Base-by-base conservation (phyloP, 768 basidiomycete genomes). In the Russula dissimulans region DNA sequence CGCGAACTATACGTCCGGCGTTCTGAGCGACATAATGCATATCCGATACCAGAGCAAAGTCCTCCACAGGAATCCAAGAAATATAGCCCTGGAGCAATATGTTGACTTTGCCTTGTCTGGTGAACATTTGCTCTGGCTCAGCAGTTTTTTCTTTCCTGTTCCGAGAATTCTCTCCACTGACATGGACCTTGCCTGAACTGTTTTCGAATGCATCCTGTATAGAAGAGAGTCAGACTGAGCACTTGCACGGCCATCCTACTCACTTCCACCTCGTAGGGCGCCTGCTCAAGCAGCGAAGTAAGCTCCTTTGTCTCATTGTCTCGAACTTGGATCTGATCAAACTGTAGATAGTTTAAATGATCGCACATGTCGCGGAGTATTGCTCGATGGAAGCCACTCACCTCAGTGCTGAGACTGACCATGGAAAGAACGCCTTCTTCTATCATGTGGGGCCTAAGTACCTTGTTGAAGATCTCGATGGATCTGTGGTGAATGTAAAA, bases 21-120 rank as follows among this genome's bases (percentile, higher is more conserved):
- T 98, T 99, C 69, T 97, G 95, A 26, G 94, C 90, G 44, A 85
- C 91, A 69, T 95, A 99, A 2, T 87, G 91, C 69, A 84, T 87
- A 69, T 99, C 97, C 0, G 97, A 98, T 7, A 98, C 87, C 60
- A 99, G 76, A 9, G 97, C 97, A 67, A 97, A 99, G 72, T 99
- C 97, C 61, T 97, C 89, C 14, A 97, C 76, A n/a, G 77, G 75
- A 46, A 82, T 78, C 48, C 81, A 75, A 41, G 93, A 97, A 63
- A 99, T 92, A 71, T 82, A 90, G 1, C 83, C 88, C 73, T 99
- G 97, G 22, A 99, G 77, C 17, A 98, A 79, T 62, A 98, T 90
- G 71, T 97, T 98, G 73, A 95, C 93, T 75, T 99, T 99, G 50
- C 83, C 91, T 72, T 77, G 83, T 43, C 62, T 59, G 3, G 53